Percentiles rank a stretch among this genome's conserved stretches.
These are phyloP conservation scores for Aspergillus sp. DNA, from an alignment of 2,329 filamentous ascomycete genomes.

Conservation along the genomic window DNA sequence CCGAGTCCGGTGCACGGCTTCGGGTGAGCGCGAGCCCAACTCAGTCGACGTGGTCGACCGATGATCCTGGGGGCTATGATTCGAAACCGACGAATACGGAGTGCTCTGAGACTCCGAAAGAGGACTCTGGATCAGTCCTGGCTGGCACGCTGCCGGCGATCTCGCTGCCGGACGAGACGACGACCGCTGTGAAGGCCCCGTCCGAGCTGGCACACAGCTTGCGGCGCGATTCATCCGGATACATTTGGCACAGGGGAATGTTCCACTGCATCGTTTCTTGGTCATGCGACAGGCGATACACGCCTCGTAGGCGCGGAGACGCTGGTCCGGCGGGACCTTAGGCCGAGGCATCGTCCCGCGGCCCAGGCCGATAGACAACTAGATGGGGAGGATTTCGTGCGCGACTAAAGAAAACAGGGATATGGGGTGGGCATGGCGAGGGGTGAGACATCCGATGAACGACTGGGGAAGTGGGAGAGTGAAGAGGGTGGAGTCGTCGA, in stretches of 20 bases:
- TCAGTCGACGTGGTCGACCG: not conserved
- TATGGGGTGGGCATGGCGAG: no score
- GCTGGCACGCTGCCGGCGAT: not conserved
- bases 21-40: constrained; percentile 22
- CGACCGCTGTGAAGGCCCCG: not conserved
- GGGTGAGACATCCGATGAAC: no score
- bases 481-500: constrained; percentile 2
- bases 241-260: constrained; percentile 49
- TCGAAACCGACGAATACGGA: constrained; percentile 16
- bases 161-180: not conserved
- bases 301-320: constrained; percentile 49
- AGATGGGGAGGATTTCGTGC: no score
- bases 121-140: not conserved
- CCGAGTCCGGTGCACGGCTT: constrained; percentile 29
- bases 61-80: constrained; percentile 5
- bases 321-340: constrained; percentile 49
- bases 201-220: constrained; percentile 30
- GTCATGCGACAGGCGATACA: constrained; percentile 49
- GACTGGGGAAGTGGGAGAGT: not conserved
- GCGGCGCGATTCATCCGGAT: constrained; percentile 42
- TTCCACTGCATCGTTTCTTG: constrained; percentile 53
- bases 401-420: no score
- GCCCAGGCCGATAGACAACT: no score
- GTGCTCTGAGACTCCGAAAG: not conserved
- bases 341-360: constrained; percentile 48